Base-by-base conservation (phyloP, 2,329 filamentous ascomycete species). In the Coniochaeta sp. region DNA sequence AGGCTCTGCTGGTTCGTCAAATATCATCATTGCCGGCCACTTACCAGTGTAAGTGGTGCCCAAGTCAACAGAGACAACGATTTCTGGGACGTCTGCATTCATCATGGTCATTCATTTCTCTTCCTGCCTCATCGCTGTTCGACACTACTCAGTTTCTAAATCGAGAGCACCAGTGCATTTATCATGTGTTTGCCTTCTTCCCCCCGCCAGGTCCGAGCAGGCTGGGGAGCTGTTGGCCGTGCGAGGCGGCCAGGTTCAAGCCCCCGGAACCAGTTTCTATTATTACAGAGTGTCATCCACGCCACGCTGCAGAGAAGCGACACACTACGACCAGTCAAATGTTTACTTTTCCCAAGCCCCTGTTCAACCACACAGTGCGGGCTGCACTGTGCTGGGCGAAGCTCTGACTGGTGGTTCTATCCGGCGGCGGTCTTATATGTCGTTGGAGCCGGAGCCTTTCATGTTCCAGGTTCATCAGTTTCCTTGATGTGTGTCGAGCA, bases 31-130 rank as follows among this genome's bases (percentile, higher is more conserved):
- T n/a, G n/a, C 30, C 1, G 7, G 9, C 30, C 26, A 50, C 52
- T 56, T 63, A 64, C 72, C 72, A 51, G 72, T 75, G 47, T 70
- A 76, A 16, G 73, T 75, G 16, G 71, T 75, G 28, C 72, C 73
- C 14, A 75, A 57, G 53, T 75, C 73, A 14, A 76, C 60, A 9
- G 72, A 68, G 18, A 75, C 67, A 8, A 71, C 59, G 13, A 75
- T 61, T 50, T 72, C 70, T 28, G 71, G 67, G 33, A 24, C 16
- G 8, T 35, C 6, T 13, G 6, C 6, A 14, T 46, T 32, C 51
- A 50, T 53, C 7, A 27, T 54, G 24, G n/a, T n/a, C n/a, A n/a
- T n/a, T n/a, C 27, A n/a, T 32, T n/a, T 26, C 6, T 40, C 14
- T 28, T 18, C 18, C 30, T 27, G 16, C 30, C n/a, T 14, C n/a